Conservation (phyloP, 768 basidiomycete species). For the Collybiopsis luxurians region DNA sequence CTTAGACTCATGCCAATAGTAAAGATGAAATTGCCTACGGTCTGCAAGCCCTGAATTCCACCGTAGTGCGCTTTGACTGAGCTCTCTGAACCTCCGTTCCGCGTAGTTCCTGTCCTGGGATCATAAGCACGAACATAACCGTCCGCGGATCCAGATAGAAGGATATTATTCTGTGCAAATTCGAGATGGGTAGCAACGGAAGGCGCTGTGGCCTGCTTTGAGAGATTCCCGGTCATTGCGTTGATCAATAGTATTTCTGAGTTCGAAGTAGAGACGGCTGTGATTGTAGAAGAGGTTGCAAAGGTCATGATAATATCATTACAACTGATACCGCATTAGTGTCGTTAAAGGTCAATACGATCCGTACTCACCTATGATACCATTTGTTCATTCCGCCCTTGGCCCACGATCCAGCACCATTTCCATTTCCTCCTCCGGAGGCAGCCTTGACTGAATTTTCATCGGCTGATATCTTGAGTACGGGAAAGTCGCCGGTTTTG, state of each 20-base stretch:
- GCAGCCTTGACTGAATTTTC: conserved; percentile 76
- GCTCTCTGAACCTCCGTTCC: conserved; percentile 45
- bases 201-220: conserved; percentile 55
- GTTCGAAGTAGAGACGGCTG: conserved; percentile 57
- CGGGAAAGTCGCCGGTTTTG: conserved; percentile 66
- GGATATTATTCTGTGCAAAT: conserved; percentile 52
- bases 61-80: conserved; percentile 76
- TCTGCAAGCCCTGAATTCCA: conserved; percentile 80
- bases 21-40: conserved; percentile 75
- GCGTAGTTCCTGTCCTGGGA: conserved; percentile 57
- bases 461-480: conserved; percentile 73
- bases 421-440: conserved; percentile 32
- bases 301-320: conserved; percentile 36
- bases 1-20: conserved; percentile 87
- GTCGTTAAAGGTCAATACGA: not conserved
- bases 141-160: conserved; percentile 71
- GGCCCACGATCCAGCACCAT: conserved; percentile 75
- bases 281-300: conserved; percentile 44
- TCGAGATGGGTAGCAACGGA: conserved; percentile 64
- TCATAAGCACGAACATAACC: conserved; percentile 73
- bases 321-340: conserved; percentile 19
- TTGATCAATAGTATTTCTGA: conserved; percentile 72
- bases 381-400: conserved; percentile 87
- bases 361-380: conserved; percentile 36
- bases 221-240: conserved; percentile 62